Base-by-base conservation (phyloP, 2,329 filamentous ascomycete genomes). In the Colletotrichum eremochloae region DNA sequence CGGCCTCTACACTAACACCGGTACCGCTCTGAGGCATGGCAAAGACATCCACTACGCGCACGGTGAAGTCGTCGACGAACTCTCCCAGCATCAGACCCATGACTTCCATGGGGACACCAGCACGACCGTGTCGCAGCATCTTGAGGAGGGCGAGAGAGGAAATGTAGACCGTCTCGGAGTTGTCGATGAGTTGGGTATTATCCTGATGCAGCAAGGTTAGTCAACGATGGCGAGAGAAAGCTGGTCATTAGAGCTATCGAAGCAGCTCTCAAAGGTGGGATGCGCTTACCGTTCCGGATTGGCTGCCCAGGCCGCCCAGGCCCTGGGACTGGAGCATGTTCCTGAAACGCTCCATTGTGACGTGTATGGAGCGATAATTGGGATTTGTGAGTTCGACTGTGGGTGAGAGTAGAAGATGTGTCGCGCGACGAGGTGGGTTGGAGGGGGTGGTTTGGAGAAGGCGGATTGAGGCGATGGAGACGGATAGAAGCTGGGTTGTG, bases 81-180 rank as follows among this genome's bases (percentile, higher is more conserved):
- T 98, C 96, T 82, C 96, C 96, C 79, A 98, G 85, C 96, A 99
- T 99, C 81, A 99, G 87, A 74, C 96, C 96, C 96, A 99, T 99
- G 82, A 99, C 96, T 88, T 99, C 96, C 96, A 99, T 99, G 29
- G 96, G 96, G 76, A 99, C 96, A 86, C 96, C 96, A 52, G 96
- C 96, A 76, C 96, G 93, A 75, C 96, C 96, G 84, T 99, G 96
- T 82, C 96, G 92, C 83, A 99, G 89, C 96, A 99, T 99, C 89
- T 99, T 99, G 78, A 99, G 88, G 65, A 99, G 89, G 64, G 96
- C 96, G 74, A 99, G 91, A 61, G 96, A 99, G 64, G 96, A 99
- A 79, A 99, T 99, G 86, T 99, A 97, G 77, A 99, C 96, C 44
- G 96, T 99, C 87, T 99, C 96, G 78, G 96, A 97, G 86, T 99